Base-by-base conservation (phyloP, 495 filamentous ascomycete genomes). In the Astrocystis sublimbata region DNA sequence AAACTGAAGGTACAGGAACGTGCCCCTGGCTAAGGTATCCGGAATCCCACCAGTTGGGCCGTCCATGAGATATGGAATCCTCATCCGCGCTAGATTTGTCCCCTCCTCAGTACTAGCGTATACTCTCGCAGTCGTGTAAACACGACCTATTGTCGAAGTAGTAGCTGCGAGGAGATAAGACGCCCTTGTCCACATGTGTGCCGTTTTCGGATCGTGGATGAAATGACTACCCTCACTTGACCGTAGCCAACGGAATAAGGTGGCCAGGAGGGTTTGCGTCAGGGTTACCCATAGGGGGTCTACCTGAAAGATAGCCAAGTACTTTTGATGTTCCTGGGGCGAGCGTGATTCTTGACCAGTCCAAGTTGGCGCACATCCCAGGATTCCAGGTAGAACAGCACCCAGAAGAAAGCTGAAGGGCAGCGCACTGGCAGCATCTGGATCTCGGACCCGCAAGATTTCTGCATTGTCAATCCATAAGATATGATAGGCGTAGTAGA, bases 311-410 rank as follows among this genome's bases (percentile, higher is more conserved):
- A 60, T 23, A 21, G 62, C 63, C 10, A 71, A 47, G 33, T 69
- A 69, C 6, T 47, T 51, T 35, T 71, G 68, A 38, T 71, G 68
- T 5, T 23, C 40, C 21, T 40, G 35, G 9, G 58, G 36, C 2
- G 68, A 46, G 41, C 68, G 51, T n/a, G 41, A 49, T 3, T 58
- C 26, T 31, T 41, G 65, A 5, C 62, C 62, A 17, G 51, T 10
- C 68, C 68, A 71, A n/a, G 63, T 68, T 26, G 68, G 66, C 23
- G 61, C 60, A 58, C 63, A 65, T 33, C 60, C 63, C n/a, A 66
- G 42, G 28, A 68, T 30, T 3, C 26, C 15, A 17, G 68, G 68
- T n/a, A 58, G 12, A 41, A 71, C 24, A 13, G 68, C 68, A 3
- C 68, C 68, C 6, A 71, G 33, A 4, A 66, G 33, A 45, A 71